Conservation (phyloP, 2,329 filamentous ascomycete species). For the Apiospora koreana region DNA sequence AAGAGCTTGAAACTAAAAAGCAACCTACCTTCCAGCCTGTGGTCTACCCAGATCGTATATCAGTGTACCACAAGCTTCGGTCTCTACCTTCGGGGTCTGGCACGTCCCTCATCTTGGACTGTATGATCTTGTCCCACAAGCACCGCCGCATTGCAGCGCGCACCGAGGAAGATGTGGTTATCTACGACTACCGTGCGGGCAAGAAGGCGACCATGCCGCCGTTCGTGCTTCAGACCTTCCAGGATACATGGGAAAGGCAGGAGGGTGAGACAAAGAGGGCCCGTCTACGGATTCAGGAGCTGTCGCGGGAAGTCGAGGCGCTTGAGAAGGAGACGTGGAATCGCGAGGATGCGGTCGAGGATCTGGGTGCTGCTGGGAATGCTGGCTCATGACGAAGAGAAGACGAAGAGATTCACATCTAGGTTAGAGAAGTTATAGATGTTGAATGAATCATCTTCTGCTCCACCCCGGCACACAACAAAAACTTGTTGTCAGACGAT, state of each 20-base stretch:
- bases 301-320: constrained; percentile 58
- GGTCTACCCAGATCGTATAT: constrained; percentile 79
- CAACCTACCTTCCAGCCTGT: constrained; percentile 60
- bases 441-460: too few relatives aligned
- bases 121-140: constrained; percentile 72
- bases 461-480: too few relatives aligned
- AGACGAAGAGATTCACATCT: neutral
- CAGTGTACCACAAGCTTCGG: constrained; percentile 78
- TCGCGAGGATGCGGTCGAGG: constrained; percentile 69
- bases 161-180: constrained; percentile 74
- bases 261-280: constrained; percentile 57
- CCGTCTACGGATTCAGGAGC: constrained; percentile 51
- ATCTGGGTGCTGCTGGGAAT: constrained; percentile 50
- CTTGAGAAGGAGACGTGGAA: constrained; percentile 79
- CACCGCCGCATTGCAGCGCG: constrained; percentile 73
- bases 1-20: neutral
- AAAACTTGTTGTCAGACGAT: neutral
- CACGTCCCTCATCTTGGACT: constrained; percentile 58
- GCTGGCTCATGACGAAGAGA: neutral
- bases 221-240: constrained; percentile 64
- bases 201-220: constrained; percentile 58
- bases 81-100: constrained; percentile 45
- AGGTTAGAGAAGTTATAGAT: too few relatives aligned
- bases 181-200: constrained; percentile 70
- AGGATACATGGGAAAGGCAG: constrained; percentile 61